Conservation (phyloP, 495 filamentous ascomycete genomes). For the Aspergillus carlsbadensis region DNA sequence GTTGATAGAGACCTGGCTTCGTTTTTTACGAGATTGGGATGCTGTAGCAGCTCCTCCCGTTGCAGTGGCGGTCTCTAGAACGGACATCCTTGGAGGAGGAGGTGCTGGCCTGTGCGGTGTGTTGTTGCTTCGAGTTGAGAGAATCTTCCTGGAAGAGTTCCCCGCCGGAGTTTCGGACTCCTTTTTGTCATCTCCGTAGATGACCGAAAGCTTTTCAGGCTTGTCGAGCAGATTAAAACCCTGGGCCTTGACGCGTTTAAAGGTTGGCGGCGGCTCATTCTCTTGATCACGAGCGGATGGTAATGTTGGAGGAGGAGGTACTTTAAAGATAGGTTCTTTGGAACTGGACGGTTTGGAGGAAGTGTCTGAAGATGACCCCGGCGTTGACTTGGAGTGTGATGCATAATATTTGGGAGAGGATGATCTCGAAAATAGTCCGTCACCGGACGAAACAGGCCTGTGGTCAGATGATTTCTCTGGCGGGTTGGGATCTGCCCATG, state of each 20-base stretch:
- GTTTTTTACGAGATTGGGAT: conserved; percentile 69
- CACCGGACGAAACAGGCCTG: conserved; percentile 23
- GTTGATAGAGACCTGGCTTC: conserved; percentile 81
- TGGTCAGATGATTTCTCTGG: conserved; percentile 27
- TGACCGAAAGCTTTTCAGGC: conserved; percentile 53
- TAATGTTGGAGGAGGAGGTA: conserved; percentile 59
- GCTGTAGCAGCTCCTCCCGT: conserved; percentile 72
- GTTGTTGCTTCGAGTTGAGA: conserved; percentile 74
- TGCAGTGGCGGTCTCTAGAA: conserved; percentile 86
- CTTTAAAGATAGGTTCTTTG: conserved; percentile 58
- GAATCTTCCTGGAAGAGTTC: conserved; percentile 65
- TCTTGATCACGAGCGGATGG: conserved; percentile 71
- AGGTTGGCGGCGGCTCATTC: conserved; percentile 75
- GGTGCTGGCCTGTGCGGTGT: conserved; percentile 80
- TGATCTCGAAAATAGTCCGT: conserved; percentile 38
- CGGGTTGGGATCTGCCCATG: conserved; percentile 47
- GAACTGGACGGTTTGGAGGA: conserved; percentile 40
- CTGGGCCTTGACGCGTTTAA: conserved; percentile 66
- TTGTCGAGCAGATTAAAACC: conserved; percentile 58
- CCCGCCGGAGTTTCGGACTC: conserved; percentile 40
- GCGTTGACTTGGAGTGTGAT: conserved; percentile 43
- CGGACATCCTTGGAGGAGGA: conserved; percentile 91
- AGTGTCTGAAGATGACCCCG: conserved; percentile 35
- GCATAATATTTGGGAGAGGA: conserved; percentile 42
- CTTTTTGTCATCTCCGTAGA: conserved; percentile 50